These are phyloP conservation scores for Metarhizium rileyi DNA, from an alignment of 2,329 filamentous ascomycete genomes.

Conservation along the genomic window DNA sequence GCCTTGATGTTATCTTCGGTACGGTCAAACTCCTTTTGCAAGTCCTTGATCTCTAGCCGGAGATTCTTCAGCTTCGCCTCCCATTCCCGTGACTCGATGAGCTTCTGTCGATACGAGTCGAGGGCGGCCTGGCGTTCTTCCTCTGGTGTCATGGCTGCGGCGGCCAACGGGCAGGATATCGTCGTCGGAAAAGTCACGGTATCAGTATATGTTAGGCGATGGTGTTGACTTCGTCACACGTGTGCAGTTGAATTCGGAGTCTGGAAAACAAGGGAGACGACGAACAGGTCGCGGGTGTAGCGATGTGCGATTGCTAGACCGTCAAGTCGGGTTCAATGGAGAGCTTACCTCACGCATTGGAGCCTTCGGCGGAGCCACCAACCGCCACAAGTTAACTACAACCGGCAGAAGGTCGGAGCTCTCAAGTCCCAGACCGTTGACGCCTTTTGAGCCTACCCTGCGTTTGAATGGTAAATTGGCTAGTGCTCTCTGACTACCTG, in stretches of 20 bases:
- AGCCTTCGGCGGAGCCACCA: constrained; percentile 20
- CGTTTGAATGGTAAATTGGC: too few relatives aligned
- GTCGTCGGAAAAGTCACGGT: constrained; percentile 2
- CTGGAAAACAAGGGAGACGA: background rate
- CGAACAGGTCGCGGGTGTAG: constrained; percentile 1
- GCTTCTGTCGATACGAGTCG: constrained; percentile 67
- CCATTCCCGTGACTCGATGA: constrained; percentile 95
- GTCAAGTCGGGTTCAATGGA: constrained; percentile 7
- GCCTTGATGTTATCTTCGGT: constrained; percentile 99
- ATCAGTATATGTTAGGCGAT: background rate
- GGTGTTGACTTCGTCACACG: background rate
- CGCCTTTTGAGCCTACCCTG: background rate
- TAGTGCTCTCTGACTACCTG: too few relatives aligned
- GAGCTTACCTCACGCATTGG: constrained; percentile 33
- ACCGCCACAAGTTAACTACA: too few relatives aligned
- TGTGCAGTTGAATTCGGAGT: background rate
- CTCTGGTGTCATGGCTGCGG: constrained; percentile 40
- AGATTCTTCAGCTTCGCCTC: constrained; percentile 94
- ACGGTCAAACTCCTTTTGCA: constrained; percentile 90
- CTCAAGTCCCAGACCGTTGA: too few relatives aligned
- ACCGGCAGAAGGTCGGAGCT: constrained; percentile 24
- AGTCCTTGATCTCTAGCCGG: constrained; percentile 88
- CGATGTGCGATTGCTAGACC: constrained; percentile 12
- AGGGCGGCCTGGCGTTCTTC: constrained; percentile 60
- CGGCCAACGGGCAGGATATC: background rate